These are phyloP conservation scores for Trichoderma oligosporum DNA, from an alignment of 2,329 filamentous ascomycete genomes.

Conservation along the genomic window DNA sequence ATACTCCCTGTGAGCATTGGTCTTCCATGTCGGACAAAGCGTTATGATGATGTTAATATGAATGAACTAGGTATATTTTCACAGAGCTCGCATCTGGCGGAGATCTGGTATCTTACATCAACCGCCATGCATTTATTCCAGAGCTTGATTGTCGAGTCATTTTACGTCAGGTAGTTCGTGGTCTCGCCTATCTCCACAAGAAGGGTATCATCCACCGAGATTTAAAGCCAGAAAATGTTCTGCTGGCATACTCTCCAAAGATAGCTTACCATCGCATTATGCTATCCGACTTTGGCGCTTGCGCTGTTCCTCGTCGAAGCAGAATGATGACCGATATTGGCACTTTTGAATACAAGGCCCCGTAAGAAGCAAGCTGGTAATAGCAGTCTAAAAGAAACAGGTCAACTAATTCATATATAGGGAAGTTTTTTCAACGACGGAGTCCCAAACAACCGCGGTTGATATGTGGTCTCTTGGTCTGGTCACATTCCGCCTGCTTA, in stretches of 20 bases:
- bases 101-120: constrained; percentile 49
- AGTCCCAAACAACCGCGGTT: constrained; percentile 36
- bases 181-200: constrained; percentile 46
- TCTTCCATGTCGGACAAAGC: neutral
- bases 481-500: constrained; percentile 38
- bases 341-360: constrained; percentile 46
- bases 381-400: neutral
- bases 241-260: constrained; percentile 45
- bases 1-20: constrained; percentile 40
- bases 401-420: constrained; percentile 29
- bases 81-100: constrained; percentile 55
- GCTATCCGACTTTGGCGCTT: constrained; percentile 52
- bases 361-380: constrained; percentile 38
- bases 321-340: constrained; percentile 45
- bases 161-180: constrained; percentile 45
- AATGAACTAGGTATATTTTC: constrained; percentile 48
- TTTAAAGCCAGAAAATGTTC: constrained; percentile 53
- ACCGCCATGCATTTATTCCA: constrained; percentile 33
- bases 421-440: constrained; percentile 32
- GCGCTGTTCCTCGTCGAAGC: constrained; percentile 40
- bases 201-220: constrained; percentile 51
- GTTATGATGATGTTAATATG: neutral
- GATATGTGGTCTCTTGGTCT: constrained; percentile 54
- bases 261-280: constrained; percentile 44
- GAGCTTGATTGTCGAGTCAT: constrained; percentile 46